phyloP scores from a whole-genome alignment of 306 rosid genomes.

The Ziziphus jujuba region DNA sequence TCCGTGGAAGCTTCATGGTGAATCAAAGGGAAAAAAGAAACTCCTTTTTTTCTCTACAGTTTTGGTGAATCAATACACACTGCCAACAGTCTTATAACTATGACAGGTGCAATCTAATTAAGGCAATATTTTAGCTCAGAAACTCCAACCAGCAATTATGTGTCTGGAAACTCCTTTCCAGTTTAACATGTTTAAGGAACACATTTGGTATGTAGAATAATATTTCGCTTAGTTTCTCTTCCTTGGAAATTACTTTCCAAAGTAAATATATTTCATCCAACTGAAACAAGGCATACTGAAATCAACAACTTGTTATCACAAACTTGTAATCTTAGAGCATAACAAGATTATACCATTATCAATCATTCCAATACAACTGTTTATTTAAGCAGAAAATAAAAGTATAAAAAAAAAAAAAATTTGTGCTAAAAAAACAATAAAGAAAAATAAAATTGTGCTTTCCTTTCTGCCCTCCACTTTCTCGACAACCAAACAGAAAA shows the following conservation, averaged over 20 bases:
- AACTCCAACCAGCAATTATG: neutral
- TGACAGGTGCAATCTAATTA: neutral
- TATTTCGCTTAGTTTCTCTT: too few relatives aligned
- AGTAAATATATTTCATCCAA: too few relatives aligned
- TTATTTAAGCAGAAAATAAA: neutral
- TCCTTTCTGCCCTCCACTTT: neutral
- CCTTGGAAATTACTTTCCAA: too few relatives aligned
- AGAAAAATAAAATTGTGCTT: neutral
- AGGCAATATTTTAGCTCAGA: neutral
- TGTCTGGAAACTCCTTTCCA: too few relatives aligned
- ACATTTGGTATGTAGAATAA: too few relatives aligned
- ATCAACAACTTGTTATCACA: neutral
- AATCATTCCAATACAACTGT: neutral
- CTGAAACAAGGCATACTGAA: neutral
- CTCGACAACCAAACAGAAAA: conserved; percentile 6
- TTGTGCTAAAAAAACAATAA: neutral
- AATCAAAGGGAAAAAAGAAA: too few relatives aligned
- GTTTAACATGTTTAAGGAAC: too few relatives aligned
- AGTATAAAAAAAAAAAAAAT: too few relatives aligned
- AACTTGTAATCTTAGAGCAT: neutral
- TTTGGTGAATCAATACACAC: too few relatives aligned
- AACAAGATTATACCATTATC: neutral
- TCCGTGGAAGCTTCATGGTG: too few relatives aligned
- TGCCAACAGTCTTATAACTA: too few relatives aligned
- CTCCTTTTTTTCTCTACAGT: too few relatives aligned